Evolutionary conservation across 1,284 basidiomycete genomes (phyloP).

Genomic region (Cutaneotrichosporon spelunceum): DNA sequence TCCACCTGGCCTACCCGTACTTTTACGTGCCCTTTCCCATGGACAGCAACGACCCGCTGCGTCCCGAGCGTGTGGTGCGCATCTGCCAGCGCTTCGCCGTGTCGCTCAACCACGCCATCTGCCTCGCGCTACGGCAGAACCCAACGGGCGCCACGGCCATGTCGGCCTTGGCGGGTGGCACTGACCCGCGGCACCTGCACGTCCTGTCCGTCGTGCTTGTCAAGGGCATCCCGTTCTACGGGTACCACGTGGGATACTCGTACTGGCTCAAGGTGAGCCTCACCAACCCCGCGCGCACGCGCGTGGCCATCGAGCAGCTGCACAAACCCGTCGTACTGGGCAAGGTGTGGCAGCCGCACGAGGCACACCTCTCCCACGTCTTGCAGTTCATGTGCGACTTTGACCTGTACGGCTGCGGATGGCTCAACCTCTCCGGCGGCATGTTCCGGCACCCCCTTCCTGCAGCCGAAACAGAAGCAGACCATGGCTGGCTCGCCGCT

Average conservation of each 20-base stretch:
- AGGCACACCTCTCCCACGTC: constrained; percentile 83
- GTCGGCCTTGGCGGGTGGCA: constrained; percentile 36
- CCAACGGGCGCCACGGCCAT: constrained; percentile 30
- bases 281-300: constrained; percentile 66
- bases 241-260: constrained; percentile 78
- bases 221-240: constrained; percentile 95
- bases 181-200: constrained; percentile 49
- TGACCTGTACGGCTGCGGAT: constrained; percentile 90
- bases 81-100: constrained; percentile 49
- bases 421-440: constrained; percentile 63
- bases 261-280: constrained; percentile 88
- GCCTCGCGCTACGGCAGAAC: constrained; percentile 48
- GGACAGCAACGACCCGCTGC: constrained; percentile 44
- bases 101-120: constrained; percentile 49
- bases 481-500: constrained; percentile 24
- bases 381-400: constrained; percentile 96
- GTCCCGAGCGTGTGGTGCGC: constrained; percentile 49
- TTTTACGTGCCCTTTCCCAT: constrained; percentile 58
- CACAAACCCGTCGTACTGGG: constrained; percentile 76
- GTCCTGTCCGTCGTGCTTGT: constrained; percentile 71
- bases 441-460: constrained; percentile 56
- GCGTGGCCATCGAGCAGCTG: constrained; percentile 69
- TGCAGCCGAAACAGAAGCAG: constrained; percentile 34
- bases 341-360: constrained; percentile 73
- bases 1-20: constrained; percentile 69